Evolutionary conservation across 192 early-diverging fungal species (phyloP).

Genomic region (Coemansia sp.): DNA sequence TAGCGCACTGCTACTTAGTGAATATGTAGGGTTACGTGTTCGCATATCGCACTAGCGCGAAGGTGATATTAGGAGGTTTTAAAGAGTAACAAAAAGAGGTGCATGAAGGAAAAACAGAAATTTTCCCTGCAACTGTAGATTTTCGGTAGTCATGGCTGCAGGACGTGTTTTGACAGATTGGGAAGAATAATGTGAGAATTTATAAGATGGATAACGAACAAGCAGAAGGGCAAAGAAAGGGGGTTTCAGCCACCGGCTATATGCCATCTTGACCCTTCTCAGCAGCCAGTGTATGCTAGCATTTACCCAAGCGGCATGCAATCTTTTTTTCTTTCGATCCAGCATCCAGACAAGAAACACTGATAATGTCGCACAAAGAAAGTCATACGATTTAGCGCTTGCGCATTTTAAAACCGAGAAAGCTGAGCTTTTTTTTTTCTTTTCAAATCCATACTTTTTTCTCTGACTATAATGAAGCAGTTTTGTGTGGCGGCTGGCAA

Average conservation of each 20-base stretch:
- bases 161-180: too few relatives aligned
- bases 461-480: background rate
- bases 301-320: too few relatives aligned
- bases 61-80: background rate
- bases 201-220: too few relatives aligned
- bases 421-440: conserved; percentile 4
- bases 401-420: background rate
- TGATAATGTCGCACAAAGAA: too few relatives aligned
- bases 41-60: background rate
- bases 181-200: too few relatives aligned
- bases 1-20: conserved; percentile 31
- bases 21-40: conserved; percentile 14
- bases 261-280: background rate
- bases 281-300: background rate
- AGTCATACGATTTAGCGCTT: background rate
- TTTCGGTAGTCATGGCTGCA: too few relatives aligned
- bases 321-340: too few relatives aligned
- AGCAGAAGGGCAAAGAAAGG: too few relatives aligned
- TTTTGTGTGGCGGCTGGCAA: background rate
- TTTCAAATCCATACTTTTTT: background rate
- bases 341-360: too few relatives aligned
- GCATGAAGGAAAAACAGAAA: conserved; percentile 3
- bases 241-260: too few relatives aligned
- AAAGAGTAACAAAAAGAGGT: background rate
- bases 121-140: too few relatives aligned